These are phyloP conservation scores for Debaryomyces fabryi DNA, from an alignment of 1,139 yeast species.

Conservation along the genomic window DNA sequence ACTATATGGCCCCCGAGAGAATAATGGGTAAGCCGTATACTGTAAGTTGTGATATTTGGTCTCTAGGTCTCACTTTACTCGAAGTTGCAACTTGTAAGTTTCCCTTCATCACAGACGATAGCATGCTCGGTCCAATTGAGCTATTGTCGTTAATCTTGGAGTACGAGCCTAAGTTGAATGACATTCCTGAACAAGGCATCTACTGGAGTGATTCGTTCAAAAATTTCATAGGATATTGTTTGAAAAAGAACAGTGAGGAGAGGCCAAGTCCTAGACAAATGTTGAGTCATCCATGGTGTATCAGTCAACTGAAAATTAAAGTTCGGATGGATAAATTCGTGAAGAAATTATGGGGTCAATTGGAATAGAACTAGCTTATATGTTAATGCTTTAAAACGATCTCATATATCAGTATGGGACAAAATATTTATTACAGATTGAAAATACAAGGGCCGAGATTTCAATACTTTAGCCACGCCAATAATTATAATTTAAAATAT, in stretches of 20 bases:
- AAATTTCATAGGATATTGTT: slow-evolving; percentile 77
- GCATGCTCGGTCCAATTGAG: slow-evolving; percentile 73
- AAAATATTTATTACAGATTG: slow-evolving; percentile 1
- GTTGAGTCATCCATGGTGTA: slow-evolving; percentile 90
- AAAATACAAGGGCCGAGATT: not conserved
- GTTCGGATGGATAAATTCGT: slow-evolving; percentile 91
- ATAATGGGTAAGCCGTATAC: slow-evolving; percentile 94
- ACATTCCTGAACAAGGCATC: slow-evolving; percentile 75
- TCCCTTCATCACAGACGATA: slow-evolving; percentile 53
- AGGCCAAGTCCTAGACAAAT: slow-evolving; percentile 93
- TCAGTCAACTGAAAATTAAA: slow-evolving; percentile 66
- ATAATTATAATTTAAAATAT: not conserved
- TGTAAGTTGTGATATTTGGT: slow-evolving; percentile 96
- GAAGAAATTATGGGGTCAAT: slow-evolving; percentile 70
- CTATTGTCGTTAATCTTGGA: slow-evolving; percentile 78
- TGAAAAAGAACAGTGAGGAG: slow-evolving; percentile 75
- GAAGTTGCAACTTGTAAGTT: slow-evolving; percentile 91
- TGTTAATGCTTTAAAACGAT: not conserved
- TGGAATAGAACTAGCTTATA: not conserved
- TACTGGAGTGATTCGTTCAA: slow-evolving; percentile 83
- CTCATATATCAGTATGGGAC: not conserved
- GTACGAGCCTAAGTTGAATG: slow-evolving; percentile 65
- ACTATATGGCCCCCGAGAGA: slow-evolving; percentile 98
- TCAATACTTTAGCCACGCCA: not conserved
- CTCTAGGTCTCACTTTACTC: slow-evolving; percentile 83